These are phyloP conservation scores for Cyberlindnera lachancei DNA, from an alignment of 805 yeast genomes.

Conservation along the genomic window DNA sequence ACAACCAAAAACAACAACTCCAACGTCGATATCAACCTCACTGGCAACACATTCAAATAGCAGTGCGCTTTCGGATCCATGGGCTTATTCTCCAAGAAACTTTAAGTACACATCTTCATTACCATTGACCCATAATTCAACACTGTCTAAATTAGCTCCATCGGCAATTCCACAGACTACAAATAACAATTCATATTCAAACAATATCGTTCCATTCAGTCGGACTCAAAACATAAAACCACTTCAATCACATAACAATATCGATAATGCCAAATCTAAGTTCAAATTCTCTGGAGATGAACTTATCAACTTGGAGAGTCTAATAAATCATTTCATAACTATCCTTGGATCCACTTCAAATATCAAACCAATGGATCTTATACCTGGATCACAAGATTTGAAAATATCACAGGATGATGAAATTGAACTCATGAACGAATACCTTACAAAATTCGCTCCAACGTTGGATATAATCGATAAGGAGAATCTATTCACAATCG, in stretches of 20 bases:
- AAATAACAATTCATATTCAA: no score
- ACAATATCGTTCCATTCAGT: no score
- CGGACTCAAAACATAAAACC: no score
- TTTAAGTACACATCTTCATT: constrained; percentile 1
- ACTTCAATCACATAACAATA: neutral
- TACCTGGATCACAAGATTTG: no score
- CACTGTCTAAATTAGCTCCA: no score
- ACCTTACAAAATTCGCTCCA: constrained; percentile 3
- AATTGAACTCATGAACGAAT: constrained; percentile 2
- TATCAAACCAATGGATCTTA: no score
- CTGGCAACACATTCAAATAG: neutral
- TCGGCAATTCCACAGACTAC: no score
- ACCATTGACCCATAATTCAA: constrained; percentile 1
- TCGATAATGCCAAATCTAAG: neutral
- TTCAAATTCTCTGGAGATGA: neutral
- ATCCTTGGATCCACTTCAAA: no score
- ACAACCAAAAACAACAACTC: neutral
- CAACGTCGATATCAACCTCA: neutral
- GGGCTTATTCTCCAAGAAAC: constrained; percentile 3
- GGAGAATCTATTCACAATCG: constrained; percentile 2
- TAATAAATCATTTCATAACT: no score
- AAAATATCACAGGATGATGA: no score
- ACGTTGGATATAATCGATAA: constrained; percentile 5
- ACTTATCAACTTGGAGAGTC: constrained; percentile 1
- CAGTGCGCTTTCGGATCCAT: no score